Evolutionary conservation across 2,329 filamentous ascomycete species (phyloP).

Genomic region (Sporothrix inflata): DNA sequence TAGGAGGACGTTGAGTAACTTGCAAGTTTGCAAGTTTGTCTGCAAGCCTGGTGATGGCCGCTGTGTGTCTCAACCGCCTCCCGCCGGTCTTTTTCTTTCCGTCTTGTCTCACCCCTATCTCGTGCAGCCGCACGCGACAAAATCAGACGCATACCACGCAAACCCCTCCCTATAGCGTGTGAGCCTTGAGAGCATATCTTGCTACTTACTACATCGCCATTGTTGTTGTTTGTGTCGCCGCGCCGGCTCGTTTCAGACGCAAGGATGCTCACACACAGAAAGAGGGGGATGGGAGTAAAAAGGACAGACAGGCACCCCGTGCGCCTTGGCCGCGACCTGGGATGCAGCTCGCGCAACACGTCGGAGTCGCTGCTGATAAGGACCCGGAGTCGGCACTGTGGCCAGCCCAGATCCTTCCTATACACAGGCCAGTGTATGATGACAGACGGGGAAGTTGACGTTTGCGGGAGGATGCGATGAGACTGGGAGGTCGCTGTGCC

Average conservation of each 20-base stretch:
- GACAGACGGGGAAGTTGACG: not conserved
- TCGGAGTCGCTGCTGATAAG: not conserved
- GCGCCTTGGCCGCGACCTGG: not conserved
- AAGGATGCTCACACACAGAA: not conserved
- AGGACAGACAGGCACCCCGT: not conserved
- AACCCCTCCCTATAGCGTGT: not conserved
- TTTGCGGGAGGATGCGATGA: slow-evolving; percentile 5
- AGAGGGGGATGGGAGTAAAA: not conserved
- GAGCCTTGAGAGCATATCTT: not conserved
- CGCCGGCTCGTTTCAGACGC: not conserved
- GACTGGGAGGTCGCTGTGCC: not conserved
- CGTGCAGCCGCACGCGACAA: not conserved
- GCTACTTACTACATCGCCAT: too few species aligned
- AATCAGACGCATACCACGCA: not conserved
- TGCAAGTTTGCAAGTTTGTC: not conserved
- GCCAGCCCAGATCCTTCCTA: not conserved
- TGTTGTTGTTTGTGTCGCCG: not conserved
- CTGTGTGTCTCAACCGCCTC: not conserved
- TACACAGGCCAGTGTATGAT: slow-evolving; percentile 5
- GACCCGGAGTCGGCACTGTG: not conserved
- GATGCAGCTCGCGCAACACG: not conserved
- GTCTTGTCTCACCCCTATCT: slow-evolving; percentile 12
- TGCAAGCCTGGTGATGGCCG: not conserved
- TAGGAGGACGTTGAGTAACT: not conserved
- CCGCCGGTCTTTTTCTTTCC: not conserved